A percentile compares a stretch with the other conserved stretches of the same genome.
Conservation (phyloP, 2,329 filamentous ascomycete species). For the Pseudopyricularia cyperi region DNA sequence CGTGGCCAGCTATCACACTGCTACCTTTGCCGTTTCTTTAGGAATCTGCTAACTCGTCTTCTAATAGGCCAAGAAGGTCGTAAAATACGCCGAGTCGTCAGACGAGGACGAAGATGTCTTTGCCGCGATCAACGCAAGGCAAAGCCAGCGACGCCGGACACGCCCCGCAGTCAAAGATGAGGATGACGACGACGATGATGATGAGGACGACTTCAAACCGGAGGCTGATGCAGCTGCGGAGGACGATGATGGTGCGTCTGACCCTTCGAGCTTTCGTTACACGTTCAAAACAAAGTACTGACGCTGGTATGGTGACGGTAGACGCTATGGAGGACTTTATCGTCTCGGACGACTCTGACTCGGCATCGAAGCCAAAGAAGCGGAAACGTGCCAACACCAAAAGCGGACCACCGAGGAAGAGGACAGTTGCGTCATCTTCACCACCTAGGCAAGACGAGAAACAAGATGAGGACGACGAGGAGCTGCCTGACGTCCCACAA, state of each 20-base stretch:
- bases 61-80: conserved; percentile 36
- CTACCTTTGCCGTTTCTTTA: not conserved
- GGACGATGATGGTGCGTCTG: conserved; percentile 44
- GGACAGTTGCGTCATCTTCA: conserved; percentile 37
- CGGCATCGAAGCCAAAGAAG: conserved; percentile 50
- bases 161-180: conserved; percentile 51
- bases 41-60: not conserved
- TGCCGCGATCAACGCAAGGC: conserved; percentile 24
- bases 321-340: conserved; percentile 79
- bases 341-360: conserved; percentile 75
- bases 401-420: conserved; percentile 44
- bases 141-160: conserved; percentile 24
- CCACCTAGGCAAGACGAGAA: conserved; percentile 14
- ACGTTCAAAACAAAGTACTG: conserved; percentile 49
- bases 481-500: conserved; percentile 40
- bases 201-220: conserved; percentile 47
- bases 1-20: not conserved
- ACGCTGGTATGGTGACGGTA: conserved; percentile 73
- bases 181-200: conserved; percentile 61
- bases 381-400: conserved; percentile 50
- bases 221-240: conserved; percentile 37
- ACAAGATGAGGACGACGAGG: conserved; percentile 37
- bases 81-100: conserved; percentile 74
- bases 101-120: conserved; percentile 68
- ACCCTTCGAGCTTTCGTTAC: too few species aligned